phyloP scores from a whole-genome alignment of 2,329 filamentous ascomycete species.

The Penicillium rolfsii region DNA sequence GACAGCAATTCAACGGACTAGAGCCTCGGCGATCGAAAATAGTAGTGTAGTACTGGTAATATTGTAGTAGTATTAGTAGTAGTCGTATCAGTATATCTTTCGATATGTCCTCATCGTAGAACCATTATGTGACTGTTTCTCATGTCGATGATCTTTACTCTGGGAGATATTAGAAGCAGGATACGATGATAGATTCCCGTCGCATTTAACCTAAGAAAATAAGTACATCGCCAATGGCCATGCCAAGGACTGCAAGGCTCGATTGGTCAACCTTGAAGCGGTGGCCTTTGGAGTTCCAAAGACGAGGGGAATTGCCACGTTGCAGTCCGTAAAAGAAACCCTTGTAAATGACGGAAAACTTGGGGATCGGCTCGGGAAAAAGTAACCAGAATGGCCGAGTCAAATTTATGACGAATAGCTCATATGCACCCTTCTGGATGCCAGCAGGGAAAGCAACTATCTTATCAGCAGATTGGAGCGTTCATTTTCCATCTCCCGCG shows the following conservation, averaged over 20 bases:
- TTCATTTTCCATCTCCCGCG: conserved; percentile 49
- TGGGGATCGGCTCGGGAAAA: conserved; percentile 36
- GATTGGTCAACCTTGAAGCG: conserved; percentile 58
- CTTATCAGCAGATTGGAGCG: conserved; percentile 64
- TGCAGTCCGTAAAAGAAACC: too few relatives aligned
- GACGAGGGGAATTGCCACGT: too few relatives aligned
- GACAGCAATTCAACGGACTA: too few relatives aligned
- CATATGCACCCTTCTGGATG: conserved; percentile 66
- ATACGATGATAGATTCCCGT: too few relatives aligned
- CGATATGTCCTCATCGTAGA: too few relatives aligned
- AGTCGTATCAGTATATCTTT: too few relatives aligned
- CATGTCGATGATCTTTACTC: conserved; percentile 33
- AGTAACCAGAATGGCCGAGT: conserved; percentile 62
- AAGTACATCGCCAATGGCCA: conserved; percentile 37
- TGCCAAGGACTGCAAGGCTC: conserved; percentile 61
- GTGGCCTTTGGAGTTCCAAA: conserved; percentile 53
- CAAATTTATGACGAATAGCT: conserved; percentile 70
- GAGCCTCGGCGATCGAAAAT: too few relatives aligned
- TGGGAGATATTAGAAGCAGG: conserved; percentile 1
- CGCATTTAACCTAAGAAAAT: too few relatives aligned
- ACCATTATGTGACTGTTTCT: not conserved
- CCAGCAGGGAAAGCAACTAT: conserved; percentile 43
- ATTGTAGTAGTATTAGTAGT: too few relatives aligned
- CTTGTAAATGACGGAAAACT: conserved; percentile 26
- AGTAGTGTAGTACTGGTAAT: too few relatives aligned